Conservation (phyloP, 2,329 filamentous ascomycete species). For the Microsporum ferrugineum region DNA sequence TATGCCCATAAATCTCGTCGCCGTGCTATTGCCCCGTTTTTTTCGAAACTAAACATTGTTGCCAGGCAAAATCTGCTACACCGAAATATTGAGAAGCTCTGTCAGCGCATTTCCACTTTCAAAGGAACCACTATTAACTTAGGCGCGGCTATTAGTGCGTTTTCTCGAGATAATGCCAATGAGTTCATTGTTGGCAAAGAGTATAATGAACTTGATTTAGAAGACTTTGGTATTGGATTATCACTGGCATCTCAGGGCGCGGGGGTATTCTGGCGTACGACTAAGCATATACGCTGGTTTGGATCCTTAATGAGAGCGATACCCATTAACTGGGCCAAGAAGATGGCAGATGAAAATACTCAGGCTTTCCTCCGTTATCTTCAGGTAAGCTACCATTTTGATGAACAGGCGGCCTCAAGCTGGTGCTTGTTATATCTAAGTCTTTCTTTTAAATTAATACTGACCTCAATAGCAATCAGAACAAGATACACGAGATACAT, state of each 20-base stretch:
- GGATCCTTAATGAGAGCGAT: constrained; percentile 12
- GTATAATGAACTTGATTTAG: constrained; percentile 13
- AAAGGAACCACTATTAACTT: background rate
- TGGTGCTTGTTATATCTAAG: too few species aligned
- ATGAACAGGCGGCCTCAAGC: background rate
- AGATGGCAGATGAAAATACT: background rate
- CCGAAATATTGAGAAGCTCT: background rate
- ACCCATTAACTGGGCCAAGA: constrained; percentile 8
- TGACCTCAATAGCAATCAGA: background rate
- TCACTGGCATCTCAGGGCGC: background rate
- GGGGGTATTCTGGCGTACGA: constrained; percentile 15
- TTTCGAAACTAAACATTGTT: constrained; percentile 10
- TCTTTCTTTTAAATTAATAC: background rate
- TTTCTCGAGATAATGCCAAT: constrained; percentile 12
- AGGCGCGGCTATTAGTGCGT: constrained; percentile 3
- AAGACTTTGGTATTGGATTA: constrained; percentile 14
- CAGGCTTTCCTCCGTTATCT: background rate
- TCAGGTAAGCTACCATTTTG: background rate
- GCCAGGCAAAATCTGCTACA: background rate
- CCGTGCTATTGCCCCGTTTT: constrained; percentile 23
- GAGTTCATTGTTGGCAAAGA: constrained; percentile 13
- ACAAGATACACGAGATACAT: background rate
- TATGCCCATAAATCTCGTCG: constrained; percentile 23
- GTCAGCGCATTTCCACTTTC: background rate
- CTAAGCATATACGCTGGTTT: constrained; percentile 17